Percentiles rank a stretch among this genome's conserved stretches.
Evolutionary conservation across 129 eudicot species (phyloP).

Genomic region (Tagetes patula): DNA sequence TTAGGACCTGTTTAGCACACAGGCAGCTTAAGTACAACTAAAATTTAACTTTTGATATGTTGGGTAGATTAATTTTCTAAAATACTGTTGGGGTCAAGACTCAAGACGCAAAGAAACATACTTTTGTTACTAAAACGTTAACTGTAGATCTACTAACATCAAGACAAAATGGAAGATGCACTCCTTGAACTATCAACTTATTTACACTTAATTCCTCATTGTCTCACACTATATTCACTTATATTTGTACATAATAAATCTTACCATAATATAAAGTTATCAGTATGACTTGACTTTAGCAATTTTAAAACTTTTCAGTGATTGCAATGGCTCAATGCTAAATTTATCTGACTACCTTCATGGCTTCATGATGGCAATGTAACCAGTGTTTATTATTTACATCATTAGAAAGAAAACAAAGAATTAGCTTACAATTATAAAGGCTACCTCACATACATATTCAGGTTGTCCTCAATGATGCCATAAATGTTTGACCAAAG

Average conservation of each 20-base stretch:
- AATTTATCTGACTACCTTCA: no score
- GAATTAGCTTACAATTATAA: no score
- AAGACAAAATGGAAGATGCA: background rate
- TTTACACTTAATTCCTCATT: background rate
- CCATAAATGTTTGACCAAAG: background rate
- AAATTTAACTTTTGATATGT: background rate
- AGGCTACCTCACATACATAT: background rate
- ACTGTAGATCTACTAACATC: background rate
- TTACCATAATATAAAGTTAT: no score
- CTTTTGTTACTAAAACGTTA: background rate
- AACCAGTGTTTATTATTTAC: background rate
- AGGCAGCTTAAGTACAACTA: background rate
- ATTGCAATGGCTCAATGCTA: no score
- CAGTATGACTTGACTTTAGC: no score
- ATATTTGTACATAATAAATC: no score
- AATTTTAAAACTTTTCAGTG: no score
- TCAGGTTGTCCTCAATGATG: background rate
- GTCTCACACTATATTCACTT: background rate
- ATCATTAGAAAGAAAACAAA: background rate
- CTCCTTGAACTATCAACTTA: background rate
- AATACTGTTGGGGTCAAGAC: background rate
- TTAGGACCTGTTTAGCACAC: background rate
- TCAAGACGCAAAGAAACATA: background rate
- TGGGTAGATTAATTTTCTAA: background rate
- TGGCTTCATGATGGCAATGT: no score